Percentiles rank a stretch among this genome's conserved stretches.
Conservation (phyloP, 257 asterid species). For the Solanum boliviense region DNA sequence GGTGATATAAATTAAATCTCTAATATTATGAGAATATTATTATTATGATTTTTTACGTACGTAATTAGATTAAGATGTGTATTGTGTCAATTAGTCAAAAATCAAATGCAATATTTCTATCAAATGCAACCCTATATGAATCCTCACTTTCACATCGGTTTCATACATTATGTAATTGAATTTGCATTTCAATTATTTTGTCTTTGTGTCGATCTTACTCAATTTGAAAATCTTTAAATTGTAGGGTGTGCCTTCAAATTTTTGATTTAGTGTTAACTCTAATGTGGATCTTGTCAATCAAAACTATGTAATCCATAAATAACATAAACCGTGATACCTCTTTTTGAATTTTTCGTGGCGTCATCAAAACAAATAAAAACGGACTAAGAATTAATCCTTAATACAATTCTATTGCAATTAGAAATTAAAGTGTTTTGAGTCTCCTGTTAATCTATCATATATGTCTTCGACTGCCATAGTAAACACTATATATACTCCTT, state of each 20-base stretch:
- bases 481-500: neutral
- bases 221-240: neutral
- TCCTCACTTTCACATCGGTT: neutral
- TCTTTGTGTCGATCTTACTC: neutral
- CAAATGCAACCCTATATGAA: neutral
- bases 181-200: neutral
- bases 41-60: too few relatives aligned
- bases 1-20: too few relatives aligned
- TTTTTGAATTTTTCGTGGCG: too few relatives aligned
- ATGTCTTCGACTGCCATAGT: neutral
- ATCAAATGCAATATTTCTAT: neutral
- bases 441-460: neutral
- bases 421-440: too few relatives aligned
- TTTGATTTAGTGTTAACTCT: neutral
- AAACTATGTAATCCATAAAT: neutral
- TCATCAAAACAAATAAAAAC: too few relatives aligned
- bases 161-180: neutral
- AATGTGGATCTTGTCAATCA: neutral
- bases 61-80: too few relatives aligned
- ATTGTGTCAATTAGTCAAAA: too few relatives aligned
- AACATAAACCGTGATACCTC: neutral
- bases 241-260: fast-evolving
- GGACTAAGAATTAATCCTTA: too few relatives aligned
- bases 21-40: too few relatives aligned
- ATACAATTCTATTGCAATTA: neutral